Base-by-base conservation (phyloP, 1,284 basidiomycete genomes). In the Cutaneotrichosporon dermatis region DNA sequence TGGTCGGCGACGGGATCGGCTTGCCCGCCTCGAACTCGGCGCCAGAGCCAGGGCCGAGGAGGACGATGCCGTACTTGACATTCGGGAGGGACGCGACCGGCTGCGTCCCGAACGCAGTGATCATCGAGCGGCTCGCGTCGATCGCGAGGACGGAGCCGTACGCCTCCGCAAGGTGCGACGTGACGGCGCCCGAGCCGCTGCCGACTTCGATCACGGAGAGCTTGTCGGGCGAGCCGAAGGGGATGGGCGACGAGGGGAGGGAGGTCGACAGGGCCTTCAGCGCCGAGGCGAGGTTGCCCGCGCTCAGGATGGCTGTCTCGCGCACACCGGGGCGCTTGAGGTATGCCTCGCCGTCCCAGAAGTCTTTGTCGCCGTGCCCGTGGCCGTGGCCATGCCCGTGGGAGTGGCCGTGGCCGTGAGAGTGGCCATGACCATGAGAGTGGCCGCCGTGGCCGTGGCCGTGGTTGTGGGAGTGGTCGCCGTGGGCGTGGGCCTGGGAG, bases 331-430 rank as follows among this genome's bases (percentile, higher is more conserved):
- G 69, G 15, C 51, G 57, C 33, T 52, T 51, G 43, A 70, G 61
- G 57, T 74, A 74, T n/a, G 69, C 61, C 12, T 67, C 64, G 25
- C 68, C 71, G 42, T 65, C 63, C 73, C 73, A 74, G 35, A 55
- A 49, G 55, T 73, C 70, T 8, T 63, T 57, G 55, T 65, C 62
- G 12, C 58, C 58, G 55, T 66, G 61, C 10, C n/a, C 39, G 48
- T 58, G 60, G 37, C 13, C 44, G 44, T 63, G 62, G 41, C 36
- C 54, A 13, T 56, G 53, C 35, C 36, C 58, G 41, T 58, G 46
- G 34, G 33, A 37, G 57, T 49, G 45, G 48, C 40, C 58, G 36
- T 50, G 48, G 4, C 7, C 5, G 13, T 50, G 37, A 25, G 25
- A 25, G 25, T 25, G 25, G 25, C 25, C 25, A 25, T 25, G 25